Percentiles rank a stretch among this genome's conserved stretches.
Conservation (phyloP, 352 stramenopile genomes). For the Pythium phragmiticola region DNA sequence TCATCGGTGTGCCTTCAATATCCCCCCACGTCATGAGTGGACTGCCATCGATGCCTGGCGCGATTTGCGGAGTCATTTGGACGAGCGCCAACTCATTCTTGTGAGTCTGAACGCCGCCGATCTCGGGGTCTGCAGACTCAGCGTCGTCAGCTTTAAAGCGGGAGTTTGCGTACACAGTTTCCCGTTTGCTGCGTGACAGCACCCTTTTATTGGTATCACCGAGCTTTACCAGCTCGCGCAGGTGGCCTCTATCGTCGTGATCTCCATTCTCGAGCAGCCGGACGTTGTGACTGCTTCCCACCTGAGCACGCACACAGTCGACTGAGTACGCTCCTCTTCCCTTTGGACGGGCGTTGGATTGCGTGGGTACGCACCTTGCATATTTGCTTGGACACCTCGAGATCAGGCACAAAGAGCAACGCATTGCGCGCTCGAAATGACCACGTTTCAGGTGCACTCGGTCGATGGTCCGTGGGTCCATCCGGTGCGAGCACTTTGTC, state of each 20-base stretch:
- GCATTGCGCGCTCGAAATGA: slow-evolving; percentile 71
- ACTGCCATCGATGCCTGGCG: slow-evolving; percentile 65
- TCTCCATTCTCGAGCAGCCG: slow-evolving; percentile 47
- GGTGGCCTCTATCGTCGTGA: background rate
- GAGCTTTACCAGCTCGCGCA: background rate
- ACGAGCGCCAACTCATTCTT: slow-evolving; percentile 37
- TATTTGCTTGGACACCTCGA: slow-evolving; percentile 54
- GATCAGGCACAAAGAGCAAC: slow-evolving; percentile 73
- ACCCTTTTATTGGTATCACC: background rate
- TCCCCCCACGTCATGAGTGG: slow-evolving; percentile 86
- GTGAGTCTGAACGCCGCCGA: background rate
- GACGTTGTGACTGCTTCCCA: background rate
- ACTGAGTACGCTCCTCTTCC: background rate
- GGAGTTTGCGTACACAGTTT: slow-evolving; percentile 76
- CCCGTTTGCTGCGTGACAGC: slow-evolving; percentile 32
- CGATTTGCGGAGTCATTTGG: slow-evolving; percentile 78
- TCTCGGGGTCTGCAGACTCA: background rate
- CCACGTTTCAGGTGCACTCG: slow-evolving; percentile 72
- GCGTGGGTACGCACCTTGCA: slow-evolving; percentile 40
- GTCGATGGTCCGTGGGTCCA: slow-evolving; percentile 60
- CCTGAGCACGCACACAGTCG: background rate
- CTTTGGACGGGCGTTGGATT: background rate
- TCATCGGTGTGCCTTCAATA: slow-evolving; percentile 77
- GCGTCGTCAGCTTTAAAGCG: slow-evolving; percentile 34
- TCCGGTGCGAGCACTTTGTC: slow-evolving; percentile 38